Conservation (phyloP, 2,329 filamentous ascomycete genomes). For the Esteya vermicola region DNA sequence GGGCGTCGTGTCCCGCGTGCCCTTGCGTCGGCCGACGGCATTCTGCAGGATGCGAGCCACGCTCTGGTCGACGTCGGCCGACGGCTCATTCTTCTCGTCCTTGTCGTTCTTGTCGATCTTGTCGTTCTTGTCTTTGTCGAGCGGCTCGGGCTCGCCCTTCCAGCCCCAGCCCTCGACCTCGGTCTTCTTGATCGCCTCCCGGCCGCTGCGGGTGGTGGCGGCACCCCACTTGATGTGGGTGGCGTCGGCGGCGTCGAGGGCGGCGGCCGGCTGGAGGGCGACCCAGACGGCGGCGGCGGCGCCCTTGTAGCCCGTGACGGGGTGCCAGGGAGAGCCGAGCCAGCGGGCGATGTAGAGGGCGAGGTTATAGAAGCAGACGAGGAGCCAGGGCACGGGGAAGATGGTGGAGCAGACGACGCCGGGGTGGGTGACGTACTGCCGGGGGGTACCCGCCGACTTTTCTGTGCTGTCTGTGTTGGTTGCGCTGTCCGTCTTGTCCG, state of each 20-base stretch:
- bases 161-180: constrained; percentile 83
- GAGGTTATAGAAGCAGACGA: constrained; percentile 54
- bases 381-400: constrained; percentile 55
- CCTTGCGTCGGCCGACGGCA: constrained; percentile 43
- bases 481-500: constrained; percentile 10
- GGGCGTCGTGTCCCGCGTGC: constrained; percentile 42
- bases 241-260: constrained; percentile 18
- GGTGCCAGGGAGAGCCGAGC: constrained; percentile 82
- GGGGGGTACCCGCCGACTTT: constrained; percentile 35
- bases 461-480: constrained; percentile 12
- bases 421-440: constrained; percentile 68
- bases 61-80: constrained; percentile 26
- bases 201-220: constrained; percentile 44
- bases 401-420: constrained; percentile 76
- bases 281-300: constrained; percentile 68
- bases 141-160: constrained; percentile 29
- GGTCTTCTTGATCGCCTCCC: constrained; percentile 51
- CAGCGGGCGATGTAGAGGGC: constrained; percentile 59
- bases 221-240: constrained; percentile 72
- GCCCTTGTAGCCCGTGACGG: constrained; percentile 59
- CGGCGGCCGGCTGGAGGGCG: constrained; percentile 40
- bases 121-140: constrained; percentile 42
- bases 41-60: constrained; percentile 36
- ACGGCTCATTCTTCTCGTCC: constrained; percentile 31
- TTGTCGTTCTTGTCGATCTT: constrained; percentile 35